Evolutionary conservation across 495 filamentous ascomycete genomes (phyloP).

Genomic region (Mycothermus thermophilus): DNA sequence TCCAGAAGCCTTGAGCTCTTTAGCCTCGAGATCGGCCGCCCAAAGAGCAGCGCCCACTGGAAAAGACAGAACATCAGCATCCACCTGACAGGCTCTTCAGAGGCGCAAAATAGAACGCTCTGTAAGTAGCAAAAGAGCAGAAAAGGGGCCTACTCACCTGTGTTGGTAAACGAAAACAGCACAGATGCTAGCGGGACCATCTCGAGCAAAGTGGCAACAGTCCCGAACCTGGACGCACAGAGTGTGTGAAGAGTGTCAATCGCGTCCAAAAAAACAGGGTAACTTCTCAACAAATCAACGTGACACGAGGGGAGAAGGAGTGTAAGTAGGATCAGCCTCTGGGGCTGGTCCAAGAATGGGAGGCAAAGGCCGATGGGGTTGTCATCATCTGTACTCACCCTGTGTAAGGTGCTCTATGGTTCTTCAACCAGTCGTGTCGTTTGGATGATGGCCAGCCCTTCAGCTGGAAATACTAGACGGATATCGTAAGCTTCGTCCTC

Average conservation of each 20-base stretch:
- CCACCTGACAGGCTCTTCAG: too few relatives aligned
- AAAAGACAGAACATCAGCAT: background rate
- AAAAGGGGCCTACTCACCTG: conserved; percentile 43
- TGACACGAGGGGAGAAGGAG: too few relatives aligned
- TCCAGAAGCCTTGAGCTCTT: too few relatives aligned
- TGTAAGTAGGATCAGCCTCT: too few relatives aligned
- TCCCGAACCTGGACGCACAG: conserved; percentile 54
- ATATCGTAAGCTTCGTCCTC: conserved; percentile 4
- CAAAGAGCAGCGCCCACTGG: conserved; percentile 75
- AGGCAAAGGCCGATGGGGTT: too few relatives aligned
- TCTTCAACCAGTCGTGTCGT: conserved; percentile 48
- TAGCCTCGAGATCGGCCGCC: conserved; percentile 80
- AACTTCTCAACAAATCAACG: conserved; percentile 1
- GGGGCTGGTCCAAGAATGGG: too few relatives aligned
- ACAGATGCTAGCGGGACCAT: conserved; percentile 74
- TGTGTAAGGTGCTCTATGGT: conserved; percentile 53
- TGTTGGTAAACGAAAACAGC: conserved; percentile 80
- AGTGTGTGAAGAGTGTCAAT: too few relatives aligned
- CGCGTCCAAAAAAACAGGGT: too few relatives aligned
- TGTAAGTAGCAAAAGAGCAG: background rate
- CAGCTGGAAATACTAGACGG: conserved; percentile 74
- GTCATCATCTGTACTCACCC: background rate
- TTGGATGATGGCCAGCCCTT: conserved; percentile 58
- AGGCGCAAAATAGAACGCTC: too few relatives aligned
- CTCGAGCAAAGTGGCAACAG: conserved; percentile 62